Evolutionary conservation across 345 rosid genomes (phyloP), one percentile per base, ranked within the genome.

Genomic region (Combretum micranthum): DNA sequence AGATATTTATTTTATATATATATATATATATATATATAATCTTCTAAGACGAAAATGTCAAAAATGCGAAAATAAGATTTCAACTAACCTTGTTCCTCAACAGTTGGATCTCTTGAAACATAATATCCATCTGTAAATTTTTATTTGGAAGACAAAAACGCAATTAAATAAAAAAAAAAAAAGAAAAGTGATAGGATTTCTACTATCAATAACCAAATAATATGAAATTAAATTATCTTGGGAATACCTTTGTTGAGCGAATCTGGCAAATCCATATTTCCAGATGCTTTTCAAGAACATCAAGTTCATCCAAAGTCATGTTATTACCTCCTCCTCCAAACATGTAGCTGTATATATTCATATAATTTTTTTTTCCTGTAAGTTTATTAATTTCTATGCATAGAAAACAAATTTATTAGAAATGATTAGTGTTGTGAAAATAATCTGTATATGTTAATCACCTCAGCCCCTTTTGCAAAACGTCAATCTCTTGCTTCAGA

Each of bases 211-310:
- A n/a, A n/a, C n/a, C n/a, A n/a, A n/a, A n/a, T n/a, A n/a, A n/a
- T n/a, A n/a, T n/a, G n/a, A n/a, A n/a, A n/a, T n/a, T n/a, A n/a
- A 48, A 43, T 10, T 15, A 7, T 44, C 42, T 17, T 23, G 23
- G 17, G 15, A 14, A 20, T 67, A 92, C 98, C 95, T 93, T 93
- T 22, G 87, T 75, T 21, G 93, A 80, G 63, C 97, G 99, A 52
- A 85, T 80, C 16, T 86, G 80, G 62, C 67, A 70, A 66, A 85
- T 86, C 99, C 97, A 93, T 61, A 72, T 56, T 55, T 88, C 97
- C 52, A 93, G 87, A 74, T 88, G 84, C 63, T 88, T 93, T 64
- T 93, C 99, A 50, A 88, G 83, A 51, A 80, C 68, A 43, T 74
- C 73, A 48, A 92, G 64, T 60, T 92, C 97, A 69, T 84, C 83